These are phyloP conservation scores for Nigrospora sphaerica DNA, from an alignment of 2,329 filamentous ascomycete genomes.

Conservation along the genomic window DNA sequence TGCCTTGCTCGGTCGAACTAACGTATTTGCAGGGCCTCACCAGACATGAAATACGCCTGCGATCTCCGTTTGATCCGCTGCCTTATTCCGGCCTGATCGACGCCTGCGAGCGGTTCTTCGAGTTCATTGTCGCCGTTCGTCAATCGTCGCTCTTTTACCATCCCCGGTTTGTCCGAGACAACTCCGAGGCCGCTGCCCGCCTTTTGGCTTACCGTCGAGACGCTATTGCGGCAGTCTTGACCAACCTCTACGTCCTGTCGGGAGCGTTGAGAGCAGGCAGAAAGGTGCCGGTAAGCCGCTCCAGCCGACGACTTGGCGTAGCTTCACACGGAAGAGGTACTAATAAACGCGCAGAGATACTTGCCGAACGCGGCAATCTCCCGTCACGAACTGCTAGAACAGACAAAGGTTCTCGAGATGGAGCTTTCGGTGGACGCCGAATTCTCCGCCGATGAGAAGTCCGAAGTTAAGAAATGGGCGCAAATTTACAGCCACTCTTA, in stretches of 20 bases:
- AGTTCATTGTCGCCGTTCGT: constrained; percentile 49
- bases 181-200: constrained; percentile 38
- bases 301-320: not conserved
- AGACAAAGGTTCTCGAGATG: constrained; percentile 40
- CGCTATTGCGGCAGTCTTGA: constrained; percentile 49
- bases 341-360: constrained; percentile 31
- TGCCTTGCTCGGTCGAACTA: not conserved
- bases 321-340: not conserved
- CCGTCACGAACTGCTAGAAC: constrained; percentile 42
- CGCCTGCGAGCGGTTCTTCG: constrained; percentile 51
- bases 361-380: constrained; percentile 48
- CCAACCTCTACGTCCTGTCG: constrained; percentile 51
- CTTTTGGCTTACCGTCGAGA: constrained; percentile 46
- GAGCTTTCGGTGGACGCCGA: constrained; percentile 21
- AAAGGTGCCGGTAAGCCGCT: constrained; percentile 37
- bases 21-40: constrained; percentile 34
- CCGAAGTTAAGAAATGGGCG: constrained; percentile 39
- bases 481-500: constrained; percentile 52
- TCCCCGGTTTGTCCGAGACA: constrained; percentile 42
- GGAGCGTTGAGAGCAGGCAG: constrained; percentile 43
- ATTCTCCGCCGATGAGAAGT: constrained; percentile 15
- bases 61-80: constrained; percentile 48
- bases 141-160: constrained; percentile 53
- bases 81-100: constrained; percentile 50
- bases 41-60: constrained; percentile 50